A percentile compares a stretch with the other conserved stretches of the same genome.
Evolutionary conservation across 495 filamentous ascomycete genomes (phyloP).

Genomic region (Xylaria longipes): DNA sequence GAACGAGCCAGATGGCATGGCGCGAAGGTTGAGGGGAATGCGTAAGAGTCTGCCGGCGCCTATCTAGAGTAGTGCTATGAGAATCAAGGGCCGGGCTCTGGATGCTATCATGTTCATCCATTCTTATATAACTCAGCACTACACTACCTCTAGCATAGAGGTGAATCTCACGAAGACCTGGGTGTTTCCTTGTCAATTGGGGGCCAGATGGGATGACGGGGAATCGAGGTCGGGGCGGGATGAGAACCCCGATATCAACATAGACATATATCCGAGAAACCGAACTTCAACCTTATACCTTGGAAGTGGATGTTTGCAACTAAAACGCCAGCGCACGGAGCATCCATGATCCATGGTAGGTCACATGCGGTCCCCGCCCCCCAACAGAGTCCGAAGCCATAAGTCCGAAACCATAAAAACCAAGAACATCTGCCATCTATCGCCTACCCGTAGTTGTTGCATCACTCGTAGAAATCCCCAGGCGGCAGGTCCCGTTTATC

Average conservation of each 20-base stretch:
- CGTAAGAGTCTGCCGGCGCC: background rate
- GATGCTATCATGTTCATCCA: conserved; percentile 20
- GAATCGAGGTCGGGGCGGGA: background rate
- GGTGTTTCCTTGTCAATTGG: background rate
- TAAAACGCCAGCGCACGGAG: too few relatives aligned
- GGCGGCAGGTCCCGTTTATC: background rate
- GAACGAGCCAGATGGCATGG: conserved; percentile 38
- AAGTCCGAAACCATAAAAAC: background rate
- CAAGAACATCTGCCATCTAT: background rate
- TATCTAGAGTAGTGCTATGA: background rate
- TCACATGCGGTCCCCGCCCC: background rate
- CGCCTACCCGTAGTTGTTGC: background rate
- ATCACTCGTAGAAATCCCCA: background rate
- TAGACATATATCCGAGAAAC: background rate
- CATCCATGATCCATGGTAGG: too few relatives aligned
- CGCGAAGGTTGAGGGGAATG: background rate
- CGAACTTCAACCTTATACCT: too few relatives aligned
- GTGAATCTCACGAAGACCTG: background rate
- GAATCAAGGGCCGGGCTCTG: background rate
- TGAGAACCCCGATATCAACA: background rate
- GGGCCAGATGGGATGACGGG: background rate
- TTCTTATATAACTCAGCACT: background rate
- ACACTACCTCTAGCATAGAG: background rate
- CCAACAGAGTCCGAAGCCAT: background rate
- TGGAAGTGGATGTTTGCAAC: too few relatives aligned